These are phyloP conservation scores for Triticum aestivum DNA, from an alignment of 176 grass and related monocot species.

Conservation along the genomic window DNA sequence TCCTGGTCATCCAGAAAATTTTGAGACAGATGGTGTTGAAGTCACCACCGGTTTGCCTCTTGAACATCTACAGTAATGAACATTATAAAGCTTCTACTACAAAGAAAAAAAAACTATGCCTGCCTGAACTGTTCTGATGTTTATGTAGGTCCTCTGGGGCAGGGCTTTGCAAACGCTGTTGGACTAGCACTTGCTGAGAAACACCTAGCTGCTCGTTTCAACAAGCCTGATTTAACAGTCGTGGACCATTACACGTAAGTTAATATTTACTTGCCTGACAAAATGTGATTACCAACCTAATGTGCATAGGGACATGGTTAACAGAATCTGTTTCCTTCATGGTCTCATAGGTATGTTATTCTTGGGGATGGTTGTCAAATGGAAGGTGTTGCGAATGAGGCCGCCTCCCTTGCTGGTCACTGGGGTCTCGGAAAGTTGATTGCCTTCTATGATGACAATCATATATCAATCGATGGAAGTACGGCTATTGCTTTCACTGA, in stretches of 20 bases:
- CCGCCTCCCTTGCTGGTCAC: slow-evolving; percentile 76
- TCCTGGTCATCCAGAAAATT: slow-evolving; percentile 95
- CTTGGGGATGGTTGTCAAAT: slow-evolving; percentile 91
- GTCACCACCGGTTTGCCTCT: slow-evolving; percentile 70
- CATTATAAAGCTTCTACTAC: no score
- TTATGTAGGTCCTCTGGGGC: slow-evolving; percentile 75
- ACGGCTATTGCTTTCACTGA: slow-evolving; percentile 86
- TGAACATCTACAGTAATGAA: neutral
- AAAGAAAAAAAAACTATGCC: neutral
- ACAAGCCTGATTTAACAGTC: slow-evolving; percentile 68
- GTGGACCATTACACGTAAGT: slow-evolving; percentile 89
- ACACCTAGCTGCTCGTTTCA: slow-evolving; percentile 86
- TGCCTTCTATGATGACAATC: slow-evolving; percentile 96
- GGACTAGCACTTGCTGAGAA: slow-evolving; percentile 88
- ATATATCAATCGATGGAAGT: slow-evolving; percentile 93
- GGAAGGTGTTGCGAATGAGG: slow-evolving; percentile 91
- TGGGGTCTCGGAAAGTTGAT: slow-evolving; percentile 95
- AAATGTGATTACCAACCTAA: neutral
- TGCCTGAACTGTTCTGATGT: slow-evolving; percentile 1
- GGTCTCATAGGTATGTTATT: slow-evolving; percentile 59
- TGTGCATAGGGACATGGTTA: neutral
- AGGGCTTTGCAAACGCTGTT: slow-evolving; percentile 86
- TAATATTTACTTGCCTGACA: neutral
- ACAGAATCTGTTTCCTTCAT: slow-evolving; percentile 2
- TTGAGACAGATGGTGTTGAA: slow-evolving; percentile 90